Evolutionary conservation across 2,329 filamentous ascomycete genomes (phyloP).

Genomic region (Trichocomaceae sp.): DNA sequence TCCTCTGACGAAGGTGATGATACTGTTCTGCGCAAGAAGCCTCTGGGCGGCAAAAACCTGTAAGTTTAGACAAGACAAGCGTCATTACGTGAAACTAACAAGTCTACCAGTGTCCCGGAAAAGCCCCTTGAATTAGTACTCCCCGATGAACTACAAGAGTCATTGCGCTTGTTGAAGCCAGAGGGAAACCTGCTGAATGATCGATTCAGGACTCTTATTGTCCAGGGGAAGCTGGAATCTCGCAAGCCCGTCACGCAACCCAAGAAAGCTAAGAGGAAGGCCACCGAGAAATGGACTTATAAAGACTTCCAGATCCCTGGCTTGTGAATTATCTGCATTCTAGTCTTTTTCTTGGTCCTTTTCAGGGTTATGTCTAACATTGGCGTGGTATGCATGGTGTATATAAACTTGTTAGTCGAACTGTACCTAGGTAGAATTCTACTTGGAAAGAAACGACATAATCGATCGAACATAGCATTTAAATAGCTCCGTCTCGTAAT

Average conservation of each 20-base stretch:
- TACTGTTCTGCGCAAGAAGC: constrained; percentile 59
- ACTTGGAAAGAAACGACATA: background rate
- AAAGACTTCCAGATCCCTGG: constrained; percentile 73
- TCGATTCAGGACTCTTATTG: constrained; percentile 78
- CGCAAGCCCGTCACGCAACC: constrained; percentile 70
- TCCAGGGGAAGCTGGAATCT: constrained; percentile 82
- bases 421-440: background rate
- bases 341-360: background rate
- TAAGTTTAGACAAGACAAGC: constrained; percentile 25
- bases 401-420: background rate
- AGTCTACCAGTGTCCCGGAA: constrained; percentile 49
- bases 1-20: constrained; percentile 53
- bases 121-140: constrained; percentile 74
- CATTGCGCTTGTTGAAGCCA: constrained; percentile 74
- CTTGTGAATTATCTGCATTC: constrained; percentile 7
- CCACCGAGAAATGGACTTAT: constrained; percentile 94
- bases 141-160: constrained; percentile 75
- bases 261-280: constrained; percentile 72
- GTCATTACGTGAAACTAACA: constrained; percentile 17
- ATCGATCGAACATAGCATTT: background rate
- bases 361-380: background rate
- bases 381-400: constrained; percentile 9
- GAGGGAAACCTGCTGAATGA: constrained; percentile 95
- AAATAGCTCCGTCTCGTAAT: background rate
- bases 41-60: constrained; percentile 59